These are phyloP conservation scores for Arthrobotrys sphaeroides DNA, from an alignment of 2,329 filamentous ascomycete species.

Conservation along the genomic window DNA sequence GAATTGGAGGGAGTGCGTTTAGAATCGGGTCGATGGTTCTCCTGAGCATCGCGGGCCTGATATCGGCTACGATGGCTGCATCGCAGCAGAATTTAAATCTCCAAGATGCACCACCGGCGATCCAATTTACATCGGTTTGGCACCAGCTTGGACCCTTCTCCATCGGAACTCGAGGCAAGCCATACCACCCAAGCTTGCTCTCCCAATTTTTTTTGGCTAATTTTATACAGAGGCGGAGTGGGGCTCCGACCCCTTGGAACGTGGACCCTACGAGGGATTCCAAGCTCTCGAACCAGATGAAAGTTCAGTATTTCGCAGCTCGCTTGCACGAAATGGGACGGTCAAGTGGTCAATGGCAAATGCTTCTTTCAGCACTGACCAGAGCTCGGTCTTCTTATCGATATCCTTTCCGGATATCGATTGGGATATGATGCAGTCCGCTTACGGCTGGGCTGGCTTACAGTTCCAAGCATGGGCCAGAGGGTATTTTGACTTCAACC, in stretches of 20 bases:
- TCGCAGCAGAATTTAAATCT: constrained; percentile 18
- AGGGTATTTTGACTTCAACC: constrained; percentile 59
- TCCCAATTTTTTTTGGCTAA: constrained; percentile 2
- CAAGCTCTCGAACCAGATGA: constrained; percentile 63
- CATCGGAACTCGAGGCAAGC: constrained; percentile 68
- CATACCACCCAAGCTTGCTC: constrained; percentile 48
- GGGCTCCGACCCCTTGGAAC: constrained; percentile 69
- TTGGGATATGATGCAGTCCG: constrained; percentile 66
- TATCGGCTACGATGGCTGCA: not conserved
- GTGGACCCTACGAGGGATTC: constrained; percentile 67
- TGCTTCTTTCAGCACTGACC: constrained; percentile 41
- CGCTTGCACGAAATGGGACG: constrained; percentile 65
- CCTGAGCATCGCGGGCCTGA: not conserved
- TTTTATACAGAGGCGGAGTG: constrained; percentile 66
- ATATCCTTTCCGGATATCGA: constrained; percentile 62
- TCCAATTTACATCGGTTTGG: constrained; percentile 60
- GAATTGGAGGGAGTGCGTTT: no score
- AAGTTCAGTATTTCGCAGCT: constrained; percentile 64
- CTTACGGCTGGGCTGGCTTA: constrained; percentile 70
- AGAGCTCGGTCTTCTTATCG: not conserved
- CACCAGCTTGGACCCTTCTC: constrained; percentile 69
- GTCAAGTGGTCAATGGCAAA: constrained; percentile 64
- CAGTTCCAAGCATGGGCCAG: constrained; percentile 70
- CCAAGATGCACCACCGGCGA: constrained; percentile 16
- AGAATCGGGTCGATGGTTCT: not conserved